Evolutionary conservation across 805 yeast genomes (phyloP).

Genomic region (Yarrowia hollandica): DNA sequence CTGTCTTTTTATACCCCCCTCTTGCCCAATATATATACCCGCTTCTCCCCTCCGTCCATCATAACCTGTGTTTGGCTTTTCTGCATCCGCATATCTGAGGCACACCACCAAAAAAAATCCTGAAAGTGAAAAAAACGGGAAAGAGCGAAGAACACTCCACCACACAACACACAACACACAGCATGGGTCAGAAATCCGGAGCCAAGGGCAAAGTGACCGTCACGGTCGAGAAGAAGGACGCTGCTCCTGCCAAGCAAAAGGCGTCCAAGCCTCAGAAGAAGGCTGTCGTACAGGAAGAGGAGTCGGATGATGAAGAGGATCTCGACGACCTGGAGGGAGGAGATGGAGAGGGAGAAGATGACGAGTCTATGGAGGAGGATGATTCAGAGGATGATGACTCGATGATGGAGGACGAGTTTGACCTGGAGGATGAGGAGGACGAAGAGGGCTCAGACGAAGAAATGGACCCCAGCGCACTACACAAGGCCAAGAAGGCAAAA

Average conservation of each 20-base stretch:
- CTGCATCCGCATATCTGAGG: neutral
- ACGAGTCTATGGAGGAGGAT: conserved; percentile 21
- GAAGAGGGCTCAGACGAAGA: conserved; percentile 30
- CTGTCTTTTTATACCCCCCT: too few relatives aligned
- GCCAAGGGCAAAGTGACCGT: conserved; percentile 22
- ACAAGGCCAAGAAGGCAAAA: conserved; percentile 52
- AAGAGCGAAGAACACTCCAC: too few relatives aligned
- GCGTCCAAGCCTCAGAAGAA: neutral
- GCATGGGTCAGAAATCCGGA: conserved; percentile 2
- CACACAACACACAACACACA: neutral
- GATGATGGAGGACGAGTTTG: conserved; percentile 27
- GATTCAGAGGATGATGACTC: conserved; percentile 1
- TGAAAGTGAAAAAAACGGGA: too few relatives aligned
- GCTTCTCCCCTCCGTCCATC: too few relatives aligned
- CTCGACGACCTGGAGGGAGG: conserved; percentile 19
- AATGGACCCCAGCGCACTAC: conserved; percentile 6
- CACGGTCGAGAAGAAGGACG: neutral
- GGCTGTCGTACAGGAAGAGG: neutral
- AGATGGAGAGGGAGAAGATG: too few relatives aligned
- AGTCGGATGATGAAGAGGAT: conserved; percentile 29
- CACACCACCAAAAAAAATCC: conserved; percentile 25
- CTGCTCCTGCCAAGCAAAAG: neutral
- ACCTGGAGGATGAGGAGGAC: neutral
- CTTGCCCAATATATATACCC: too few relatives aligned
- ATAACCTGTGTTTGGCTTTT: neutral